Conservation (phyloP, 176 grass and related monocot genomes). For the Carex myosuroides region DNA sequence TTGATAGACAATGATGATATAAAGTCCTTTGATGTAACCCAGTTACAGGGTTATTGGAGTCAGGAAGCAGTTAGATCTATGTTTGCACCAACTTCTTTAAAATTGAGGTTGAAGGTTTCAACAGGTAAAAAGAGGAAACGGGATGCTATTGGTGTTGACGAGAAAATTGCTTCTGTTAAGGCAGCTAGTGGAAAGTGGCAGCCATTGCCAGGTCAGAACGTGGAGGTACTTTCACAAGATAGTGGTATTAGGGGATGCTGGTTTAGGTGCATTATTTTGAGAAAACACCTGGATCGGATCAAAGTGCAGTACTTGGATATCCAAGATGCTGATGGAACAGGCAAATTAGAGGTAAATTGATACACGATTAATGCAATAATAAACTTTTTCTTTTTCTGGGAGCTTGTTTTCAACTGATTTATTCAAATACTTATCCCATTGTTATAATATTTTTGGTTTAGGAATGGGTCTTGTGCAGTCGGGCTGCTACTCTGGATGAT, state of each 20-base stretch:
- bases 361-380: not conserved
- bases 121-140: slow-evolving; percentile 46
- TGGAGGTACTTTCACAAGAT: slow-evolving; percentile 79
- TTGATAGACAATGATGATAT: slow-evolving; percentile 62
- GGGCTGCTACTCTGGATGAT: slow-evolving; percentile 53
- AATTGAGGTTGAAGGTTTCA: slow-evolving; percentile 66
- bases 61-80: slow-evolving; percentile 74
- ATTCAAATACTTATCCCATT: not conserved
- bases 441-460: slow-evolving; percentile 12
- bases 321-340: slow-evolving; percentile 62
- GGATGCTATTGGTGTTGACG: not conserved
- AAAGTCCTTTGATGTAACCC: slow-evolving; percentile 71
- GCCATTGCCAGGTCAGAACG: slow-evolving; percentile 47
- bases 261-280: slow-evolving; percentile 79
- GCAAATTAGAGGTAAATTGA: slow-evolving; percentile 61
- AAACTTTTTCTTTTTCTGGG: not conserved
- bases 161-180: slow-evolving; percentile 3
- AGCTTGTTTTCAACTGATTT: not conserved
- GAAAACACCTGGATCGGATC: slow-evolving; percentile 57
- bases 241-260: slow-evolving; percentile 93
- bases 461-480: slow-evolving; percentile 68
- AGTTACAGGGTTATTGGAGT: slow-evolving; percentile 86
- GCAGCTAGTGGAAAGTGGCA: slow-evolving; percentile 2
- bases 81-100: slow-evolving; percentile 48
- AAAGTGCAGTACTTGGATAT: slow-evolving; percentile 78